Conservation (phyloP, 768 basidiomycete genomes). For the Amanita polypyramis region DNA sequence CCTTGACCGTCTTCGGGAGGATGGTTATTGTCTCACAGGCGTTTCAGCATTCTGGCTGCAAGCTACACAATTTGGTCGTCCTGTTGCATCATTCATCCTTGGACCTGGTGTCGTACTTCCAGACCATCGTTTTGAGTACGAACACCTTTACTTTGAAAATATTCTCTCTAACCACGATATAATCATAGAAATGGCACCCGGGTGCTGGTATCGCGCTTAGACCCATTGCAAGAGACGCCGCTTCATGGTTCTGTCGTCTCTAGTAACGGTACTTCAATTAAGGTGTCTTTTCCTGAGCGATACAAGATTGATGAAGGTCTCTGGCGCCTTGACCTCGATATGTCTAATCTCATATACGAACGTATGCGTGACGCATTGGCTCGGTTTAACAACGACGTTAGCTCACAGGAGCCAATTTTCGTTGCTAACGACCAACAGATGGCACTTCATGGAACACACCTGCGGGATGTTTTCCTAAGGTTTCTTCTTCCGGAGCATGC, state of each 20-base stretch:
- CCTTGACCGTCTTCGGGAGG: slow-evolving; percentile 43
- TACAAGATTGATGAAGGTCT: slow-evolving; percentile 32
- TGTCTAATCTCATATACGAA: slow-evolving; percentile 51
- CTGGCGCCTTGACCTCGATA: slow-evolving; percentile 68
- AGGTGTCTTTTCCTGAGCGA: slow-evolving; percentile 44
- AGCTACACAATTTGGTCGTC: slow-evolving; percentile 50
- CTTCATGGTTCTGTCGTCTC: slow-evolving; percentile 46
- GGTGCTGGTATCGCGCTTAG: slow-evolving; percentile 49
- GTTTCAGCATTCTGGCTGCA: slow-evolving; percentile 62
- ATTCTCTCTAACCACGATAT: slow-evolving; percentile 1
- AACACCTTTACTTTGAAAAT: neutral
- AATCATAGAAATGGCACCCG: slow-evolving; percentile 55
- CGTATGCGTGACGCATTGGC: slow-evolving; percentile 63
- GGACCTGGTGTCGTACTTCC: slow-evolving; percentile 57
- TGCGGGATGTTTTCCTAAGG: slow-evolving; percentile 62
- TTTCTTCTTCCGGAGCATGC: slow-evolving; percentile 32
- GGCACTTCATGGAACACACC: slow-evolving; percentile 55
- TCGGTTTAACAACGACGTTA: slow-evolving; percentile 44
- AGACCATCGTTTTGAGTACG: slow-evolving; percentile 64
- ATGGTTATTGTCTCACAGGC: slow-evolving; percentile 64
- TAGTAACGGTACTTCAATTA: slow-evolving; percentile 38
- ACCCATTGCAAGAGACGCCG: slow-evolving; percentile 49
- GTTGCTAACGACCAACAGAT: slow-evolving; percentile 29
- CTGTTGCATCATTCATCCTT: slow-evolving; percentile 52
- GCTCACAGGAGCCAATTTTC: slow-evolving; percentile 23